Base-by-base conservation (phyloP, 2,329 filamentous ascomycete genomes). In the Claviceps humidiphila region DNA sequence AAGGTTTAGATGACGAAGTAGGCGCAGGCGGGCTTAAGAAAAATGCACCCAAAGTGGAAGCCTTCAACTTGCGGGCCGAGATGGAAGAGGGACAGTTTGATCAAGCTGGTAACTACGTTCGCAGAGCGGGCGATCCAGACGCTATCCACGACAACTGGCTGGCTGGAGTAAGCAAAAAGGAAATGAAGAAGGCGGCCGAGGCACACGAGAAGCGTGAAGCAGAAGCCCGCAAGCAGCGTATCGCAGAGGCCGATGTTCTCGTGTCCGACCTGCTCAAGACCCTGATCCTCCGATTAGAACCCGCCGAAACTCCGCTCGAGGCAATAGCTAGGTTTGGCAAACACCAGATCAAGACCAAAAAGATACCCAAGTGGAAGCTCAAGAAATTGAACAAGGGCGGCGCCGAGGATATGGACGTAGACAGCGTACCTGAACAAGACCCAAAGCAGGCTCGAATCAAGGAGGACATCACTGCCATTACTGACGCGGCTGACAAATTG, bases 21-120 rank as follows among this genome's bases (percentile, higher is more conserved):
- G 93, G 93, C 2, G 84, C 88, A 1, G 93, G 93, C 14, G 86
- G 87, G 2, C 85, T 94, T 60, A 97, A 96, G 71, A 87, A 83
- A 61, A 89, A 96, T 66, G 93, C 93, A 1, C 93, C 93, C 1
- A 88, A 93, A 65, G 77, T 98, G 5, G 93, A 97, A 66, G 91
- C 91, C 2, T 98, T 98, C 76, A 97, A 98, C 64, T 87, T 98
- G 76, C 82, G 81, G 54, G 73, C 80, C 13, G 93, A 98, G 67
- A 84, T 94, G 66, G 89, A 97, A 63, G 91, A 97, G 59, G 93
- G 93, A 1, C 78, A 82, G 11, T 98, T 96, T 61, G 93, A 98
- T 64, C 86, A 93, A 59, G 74, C 83, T 1, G 91, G 91, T 9
- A 98, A 97, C 66, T 98, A 83, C 65, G 81, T 98, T 45, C 82